These are phyloP conservation scores for Conticribra weissflogii DNA, from an alignment of 108 stramenopile genomes.

Conservation along the genomic window DNA sequence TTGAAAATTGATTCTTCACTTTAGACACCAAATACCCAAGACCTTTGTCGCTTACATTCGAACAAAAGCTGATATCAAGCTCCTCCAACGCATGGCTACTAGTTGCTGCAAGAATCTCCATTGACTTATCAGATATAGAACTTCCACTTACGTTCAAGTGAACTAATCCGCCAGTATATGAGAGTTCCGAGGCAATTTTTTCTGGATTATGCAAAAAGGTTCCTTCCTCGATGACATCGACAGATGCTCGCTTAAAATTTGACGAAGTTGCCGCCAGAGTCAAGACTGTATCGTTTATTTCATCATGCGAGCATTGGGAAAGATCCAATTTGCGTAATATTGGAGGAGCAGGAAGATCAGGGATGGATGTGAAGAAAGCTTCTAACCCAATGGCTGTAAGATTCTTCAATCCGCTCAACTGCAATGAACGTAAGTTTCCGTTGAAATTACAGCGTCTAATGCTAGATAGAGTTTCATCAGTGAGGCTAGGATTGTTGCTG, in stretches of 20 bases:
- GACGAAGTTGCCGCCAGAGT: slow-evolving; percentile 57
- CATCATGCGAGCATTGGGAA: slow-evolving; percentile 59
- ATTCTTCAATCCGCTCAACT: slow-evolving; percentile 59
- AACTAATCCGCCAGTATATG: slow-evolving; percentile 38
- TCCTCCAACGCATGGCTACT: slow-evolving; percentile 60
- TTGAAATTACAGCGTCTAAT: slow-evolving; percentile 65
- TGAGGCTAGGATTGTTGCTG: slow-evolving; percentile 60
- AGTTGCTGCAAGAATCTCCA: slow-evolving; percentile 71
- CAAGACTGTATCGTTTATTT: slow-evolving; percentile 75
- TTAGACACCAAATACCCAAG: slow-evolving; percentile 79
- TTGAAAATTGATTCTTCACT: slow-evolving; percentile 57
- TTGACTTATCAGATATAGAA: slow-evolving; percentile 36
- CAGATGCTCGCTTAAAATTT: slow-evolving; percentile 37
- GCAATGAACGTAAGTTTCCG: slow-evolving; percentile 56
- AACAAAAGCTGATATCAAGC: slow-evolving; percentile 76
- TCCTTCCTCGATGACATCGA: slow-evolving; percentile 14
- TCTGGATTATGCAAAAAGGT: slow-evolving; percentile 37
- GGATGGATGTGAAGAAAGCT: slow-evolving; percentile 72
- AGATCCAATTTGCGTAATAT: slow-evolving; percentile 63
- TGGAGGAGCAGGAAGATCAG: slow-evolving; percentile 68
- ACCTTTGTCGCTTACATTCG: slow-evolving; percentile 69
- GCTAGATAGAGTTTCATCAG: slow-evolving; percentile 66
- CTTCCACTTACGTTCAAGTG: slow-evolving; percentile 38
- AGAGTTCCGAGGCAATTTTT: slow-evolving; percentile 26
- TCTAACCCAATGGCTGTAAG: slow-evolving; percentile 70